These are phyloP conservation scores for Warburgia ugandensis DNA, from an alignment of 164 flowering plant genomes.

Conservation along the genomic window DNA sequence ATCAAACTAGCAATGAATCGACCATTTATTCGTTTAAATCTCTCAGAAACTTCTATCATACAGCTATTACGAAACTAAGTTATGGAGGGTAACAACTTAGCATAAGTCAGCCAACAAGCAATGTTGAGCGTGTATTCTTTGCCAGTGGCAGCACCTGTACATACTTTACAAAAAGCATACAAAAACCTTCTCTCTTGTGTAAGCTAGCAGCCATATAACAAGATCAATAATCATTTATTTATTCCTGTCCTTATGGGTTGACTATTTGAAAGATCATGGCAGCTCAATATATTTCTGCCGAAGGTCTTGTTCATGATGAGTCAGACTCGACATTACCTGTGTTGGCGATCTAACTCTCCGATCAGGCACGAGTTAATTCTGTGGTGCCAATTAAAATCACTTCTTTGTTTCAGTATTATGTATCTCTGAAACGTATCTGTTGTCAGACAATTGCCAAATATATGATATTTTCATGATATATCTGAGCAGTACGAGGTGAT, in stretches of 20 bases:
- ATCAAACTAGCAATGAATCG: background rate
- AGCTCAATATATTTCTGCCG: constrained; percentile 41
- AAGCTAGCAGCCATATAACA: constrained; percentile 19
- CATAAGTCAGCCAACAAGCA: constrained; percentile 18
- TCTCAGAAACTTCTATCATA: constrained; percentile 43
- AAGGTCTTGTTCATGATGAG: constrained; percentile 32
- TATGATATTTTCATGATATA: background rate
- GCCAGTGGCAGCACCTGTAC: constrained; percentile 82
- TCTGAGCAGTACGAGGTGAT: background rate
- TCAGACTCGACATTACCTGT: constrained; percentile 59
- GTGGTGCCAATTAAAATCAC: background rate
- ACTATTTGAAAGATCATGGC: constrained; percentile 14
- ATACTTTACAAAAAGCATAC: constrained; percentile 63
- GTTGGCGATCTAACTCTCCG: constrained; percentile 55
- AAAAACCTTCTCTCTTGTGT: constrained; percentile 42
- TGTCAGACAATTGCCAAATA: background rate
- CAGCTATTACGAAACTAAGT: constrained; percentile 33
- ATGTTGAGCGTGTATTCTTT: constrained; percentile 33
- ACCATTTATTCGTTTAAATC: constrained; percentile 5
- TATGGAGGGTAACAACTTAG: constrained; percentile 39
- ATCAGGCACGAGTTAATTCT: constrained; percentile 35
- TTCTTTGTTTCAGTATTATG: background rate
- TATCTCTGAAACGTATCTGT: too few species aligned
- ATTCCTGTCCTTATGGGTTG: background rate
- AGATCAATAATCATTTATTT: constrained; percentile 5